These are phyloP conservation scores for Cryphonectria japonica DNA, from an alignment of 2,329 filamentous ascomycete genomes.

Conservation along the genomic window DNA sequence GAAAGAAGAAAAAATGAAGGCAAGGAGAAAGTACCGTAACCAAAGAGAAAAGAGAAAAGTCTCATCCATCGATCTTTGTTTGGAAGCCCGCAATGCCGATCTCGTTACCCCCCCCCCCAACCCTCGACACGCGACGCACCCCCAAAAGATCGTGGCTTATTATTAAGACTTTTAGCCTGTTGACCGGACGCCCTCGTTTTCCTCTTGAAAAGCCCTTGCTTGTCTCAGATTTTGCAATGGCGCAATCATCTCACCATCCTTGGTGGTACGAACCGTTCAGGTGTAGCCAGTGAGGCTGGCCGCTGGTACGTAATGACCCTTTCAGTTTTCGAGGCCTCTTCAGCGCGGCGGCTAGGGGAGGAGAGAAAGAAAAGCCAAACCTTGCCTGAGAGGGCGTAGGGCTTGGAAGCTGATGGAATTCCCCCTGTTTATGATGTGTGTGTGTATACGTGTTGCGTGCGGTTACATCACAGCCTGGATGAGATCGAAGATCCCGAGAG, in stretches of 20 bases:
- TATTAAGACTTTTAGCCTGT: conserved; percentile 2
- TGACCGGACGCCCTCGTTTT: background rate
- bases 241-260: conserved; percentile 17
- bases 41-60: background rate
- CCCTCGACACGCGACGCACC: background rate
- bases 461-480: background rate
- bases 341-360: background rate
- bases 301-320: conserved; percentile 24
- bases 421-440: background rate
- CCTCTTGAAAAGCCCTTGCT: background rate
- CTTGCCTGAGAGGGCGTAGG: background rate
- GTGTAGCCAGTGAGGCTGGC: conserved; percentile 19
- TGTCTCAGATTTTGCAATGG: conserved; percentile 23
- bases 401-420: conserved; percentile 4
- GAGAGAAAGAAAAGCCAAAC: too few relatives aligned
- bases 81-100: background rate
- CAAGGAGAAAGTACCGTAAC: background rate
- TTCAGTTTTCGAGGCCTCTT: conserved; percentile 4
- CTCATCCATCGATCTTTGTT: background rate
- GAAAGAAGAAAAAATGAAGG: background rate
- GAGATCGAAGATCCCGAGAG: background rate
- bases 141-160: background rate
- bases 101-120: background rate
- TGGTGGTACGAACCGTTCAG: conserved; percentile 1
- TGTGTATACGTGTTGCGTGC: too few relatives aligned